These are phyloP conservation scores for Hibiscus mutabilis DNA, from an alignment of 345 rosid genomes.

Conservation along the genomic window DNA sequence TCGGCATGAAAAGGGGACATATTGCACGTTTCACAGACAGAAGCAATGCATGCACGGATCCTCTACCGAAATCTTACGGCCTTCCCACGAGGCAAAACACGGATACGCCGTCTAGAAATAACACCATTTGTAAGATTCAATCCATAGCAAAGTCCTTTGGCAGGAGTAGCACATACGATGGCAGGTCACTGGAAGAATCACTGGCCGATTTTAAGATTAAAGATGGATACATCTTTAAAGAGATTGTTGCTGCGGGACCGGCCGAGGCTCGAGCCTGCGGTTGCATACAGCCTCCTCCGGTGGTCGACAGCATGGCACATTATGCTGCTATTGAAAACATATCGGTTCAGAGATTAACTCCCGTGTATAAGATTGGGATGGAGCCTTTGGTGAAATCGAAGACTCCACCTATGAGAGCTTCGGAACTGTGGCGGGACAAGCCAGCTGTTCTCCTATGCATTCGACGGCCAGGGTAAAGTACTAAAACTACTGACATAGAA, in stretches of 20 bases:
- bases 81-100: slow-evolving; percentile 15
- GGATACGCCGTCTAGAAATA: slow-evolving; percentile 22
- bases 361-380: slow-evolving; percentile 50
- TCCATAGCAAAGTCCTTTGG: slow-evolving; percentile 17
- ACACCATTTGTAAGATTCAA: slow-evolving; percentile 22
- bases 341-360: slow-evolving; percentile 42
- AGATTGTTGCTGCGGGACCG: slow-evolving; percentile 54
- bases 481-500: not conserved
- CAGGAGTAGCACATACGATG: slow-evolving; percentile 18
- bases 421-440: slow-evolving; percentile 48
- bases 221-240: slow-evolving; percentile 53
- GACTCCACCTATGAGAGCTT: slow-evolving; percentile 61
- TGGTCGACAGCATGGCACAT: slow-evolving; percentile 40
- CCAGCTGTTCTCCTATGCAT: slow-evolving; percentile 53
- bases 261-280: slow-evolving; percentile 53
- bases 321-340: slow-evolving; percentile 39
- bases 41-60: slow-evolving; percentile 33
- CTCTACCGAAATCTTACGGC: slow-evolving; percentile 22
- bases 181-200: slow-evolving; percentile 40
- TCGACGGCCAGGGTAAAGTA: slow-evolving; percentile 52
- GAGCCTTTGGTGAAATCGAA: slow-evolving; percentile 42
- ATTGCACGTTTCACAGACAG: slow-evolving; percentile 43
- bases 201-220: slow-evolving; percentile 40
- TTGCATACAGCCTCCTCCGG: slow-evolving; percentile 50
- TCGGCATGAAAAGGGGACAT: slow-evolving; percentile 61